Evolutionary conservation across 176 grass and related monocot genomes (phyloP).

Genomic region (Lolium perenne): DNA sequence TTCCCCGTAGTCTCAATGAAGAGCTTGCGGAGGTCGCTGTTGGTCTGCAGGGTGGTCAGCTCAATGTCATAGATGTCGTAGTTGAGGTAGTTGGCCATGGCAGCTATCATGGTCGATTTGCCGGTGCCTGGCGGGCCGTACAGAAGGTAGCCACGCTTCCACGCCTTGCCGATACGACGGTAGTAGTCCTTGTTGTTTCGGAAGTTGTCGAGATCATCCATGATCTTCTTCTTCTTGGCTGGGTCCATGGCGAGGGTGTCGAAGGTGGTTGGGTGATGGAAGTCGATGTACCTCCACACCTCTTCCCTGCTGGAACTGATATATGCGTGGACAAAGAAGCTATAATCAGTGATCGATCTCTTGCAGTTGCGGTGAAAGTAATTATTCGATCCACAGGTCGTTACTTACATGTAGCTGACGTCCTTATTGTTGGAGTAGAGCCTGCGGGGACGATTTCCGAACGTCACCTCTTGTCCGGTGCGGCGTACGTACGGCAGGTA

Average conservation of each 20-base stretch:
- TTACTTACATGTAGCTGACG: neutral
- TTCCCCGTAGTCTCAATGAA: constrained; percentile 51
- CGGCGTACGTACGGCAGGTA: neutral
- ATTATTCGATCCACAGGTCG: neutral
- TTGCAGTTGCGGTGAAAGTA: neutral
- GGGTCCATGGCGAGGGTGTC: constrained; percentile 50
- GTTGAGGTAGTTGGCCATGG: constrained; percentile 52
- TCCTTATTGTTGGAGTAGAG: constrained; percentile 9
- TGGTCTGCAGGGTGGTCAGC: constrained; percentile 48
- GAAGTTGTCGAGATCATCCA: constrained; percentile 42
- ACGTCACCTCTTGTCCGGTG: neutral
- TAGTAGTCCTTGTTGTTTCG: constrained; percentile 44
- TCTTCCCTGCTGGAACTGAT: neutral
- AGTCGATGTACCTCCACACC: constrained; percentile 46
- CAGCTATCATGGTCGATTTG: constrained; percentile 47
- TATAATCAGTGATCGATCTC: neutral
- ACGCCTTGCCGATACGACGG: constrained; percentile 30
- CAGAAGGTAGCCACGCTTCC: constrained; percentile 57
- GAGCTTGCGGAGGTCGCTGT: constrained; percentile 59
- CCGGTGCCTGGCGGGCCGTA: constrained; percentile 51
- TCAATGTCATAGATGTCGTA: constrained; percentile 54
- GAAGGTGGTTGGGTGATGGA: constrained; percentile 48
- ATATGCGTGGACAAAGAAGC: neutral
- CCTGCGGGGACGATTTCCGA: neutral
- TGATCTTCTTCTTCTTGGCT: constrained; percentile 36